Base-by-base conservation (phyloP, 2,329 filamentous ascomycete species). In the Calonectria pseudoturangicola region DNA sequence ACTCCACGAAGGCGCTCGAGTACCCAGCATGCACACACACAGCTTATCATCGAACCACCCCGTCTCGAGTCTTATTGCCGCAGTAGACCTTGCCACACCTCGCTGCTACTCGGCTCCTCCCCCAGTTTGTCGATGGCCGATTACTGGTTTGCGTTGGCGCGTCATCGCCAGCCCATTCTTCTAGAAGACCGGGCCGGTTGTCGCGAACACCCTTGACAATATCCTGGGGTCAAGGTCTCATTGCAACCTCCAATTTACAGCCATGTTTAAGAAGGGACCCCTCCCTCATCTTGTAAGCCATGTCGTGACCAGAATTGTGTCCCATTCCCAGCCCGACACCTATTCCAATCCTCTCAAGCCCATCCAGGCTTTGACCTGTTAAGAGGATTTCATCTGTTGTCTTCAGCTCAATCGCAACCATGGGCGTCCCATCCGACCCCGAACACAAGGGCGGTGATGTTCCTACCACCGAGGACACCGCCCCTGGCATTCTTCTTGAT, bases 401-500 rank as follows among this genome's bases (percentile, higher is more conserved):
- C 58, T 41, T 27, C 63, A 27, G 48, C 21, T 28, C 48, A 47
- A 27, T 50, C 60, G 72, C 74, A 73, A 72, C 68, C 68, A 80
- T 80, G 78, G 78, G 78, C 71, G 73, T 74, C 69, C 75, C 76
- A 62, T 69, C 76, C 58, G 78, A 80, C 66, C 68, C 73, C 66
- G 78, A 80, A 71, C 63, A 76, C 56, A 80, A 80, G 48, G 76
- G 74, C 63, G 76, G 68, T 28, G 78, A 80, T 64, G 78, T 70
- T 64, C 77, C 76, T 64, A 77, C 77, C 33, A 73, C 76, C 50
- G 75, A 76, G n/a, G 78, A 80, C 70, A 80, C 78, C 54, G 68
- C 78, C 18, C 78, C 78, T 13, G 78, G 78, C 50, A 74, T 80
- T 56, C 79, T 80, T 64, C 71, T 80, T 65, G 78, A 80, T 51